These are phyloP conservation scores for Leishmania major DNA, from an alignment of 208 protist species.

Conservation along the genomic window DNA sequence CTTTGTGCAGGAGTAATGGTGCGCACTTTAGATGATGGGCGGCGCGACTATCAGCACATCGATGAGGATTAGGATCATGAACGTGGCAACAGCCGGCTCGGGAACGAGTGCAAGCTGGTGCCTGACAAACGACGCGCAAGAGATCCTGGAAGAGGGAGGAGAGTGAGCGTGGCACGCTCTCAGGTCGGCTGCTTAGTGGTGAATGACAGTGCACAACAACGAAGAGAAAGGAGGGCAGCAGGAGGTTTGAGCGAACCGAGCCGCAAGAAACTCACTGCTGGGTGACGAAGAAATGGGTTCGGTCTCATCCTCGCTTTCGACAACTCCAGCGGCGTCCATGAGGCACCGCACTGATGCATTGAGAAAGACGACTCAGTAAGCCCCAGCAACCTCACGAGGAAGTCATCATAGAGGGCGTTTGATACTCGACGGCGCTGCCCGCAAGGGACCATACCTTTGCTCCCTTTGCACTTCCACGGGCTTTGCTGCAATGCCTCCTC, in stretches of 20 bases:
- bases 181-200: background rate
- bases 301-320: background rate
- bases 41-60: background rate
- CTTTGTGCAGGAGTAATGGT: slow-evolving; percentile 2
- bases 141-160: background rate
- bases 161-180: background rate
- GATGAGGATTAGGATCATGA: background rate
- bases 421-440: background rate
- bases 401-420: background rate
- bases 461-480: background rate
- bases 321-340: background rate
- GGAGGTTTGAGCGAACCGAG: background rate
- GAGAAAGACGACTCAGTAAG: background rate
- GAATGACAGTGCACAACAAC: background rate
- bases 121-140: background rate
- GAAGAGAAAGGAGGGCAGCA: background rate
- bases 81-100: background rate
- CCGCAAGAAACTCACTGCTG: background rate
- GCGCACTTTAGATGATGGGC: background rate
- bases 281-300: background rate
- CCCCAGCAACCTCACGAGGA: background rate
- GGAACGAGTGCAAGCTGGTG: background rate
- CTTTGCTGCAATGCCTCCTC: background rate
- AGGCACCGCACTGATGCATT: background rate
- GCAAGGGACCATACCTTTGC: background rate